Evolutionary conservation across 768 basidiomycete genomes (phyloP), one percentile per base, ranked within the genome.

Genomic region (Boletus coccyginus): DNA sequence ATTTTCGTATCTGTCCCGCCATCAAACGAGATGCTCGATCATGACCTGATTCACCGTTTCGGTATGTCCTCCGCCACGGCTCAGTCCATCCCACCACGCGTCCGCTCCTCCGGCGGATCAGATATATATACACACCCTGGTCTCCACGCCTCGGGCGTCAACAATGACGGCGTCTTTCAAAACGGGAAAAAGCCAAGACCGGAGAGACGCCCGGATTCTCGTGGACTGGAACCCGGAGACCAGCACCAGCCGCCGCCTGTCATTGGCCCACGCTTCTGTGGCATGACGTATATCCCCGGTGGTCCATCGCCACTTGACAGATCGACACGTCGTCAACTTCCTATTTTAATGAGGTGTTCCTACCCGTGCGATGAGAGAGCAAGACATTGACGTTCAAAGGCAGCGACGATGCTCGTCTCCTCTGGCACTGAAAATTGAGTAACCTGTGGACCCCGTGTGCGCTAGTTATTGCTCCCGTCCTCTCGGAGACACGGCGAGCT

Each of bases 1-100:
- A n/a, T 66, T 66, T 11, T 63, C 54, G 29, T 61, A 39, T 47
- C 52, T 66, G n/a, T 66, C 62, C 13, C 64, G 58, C 67, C 66
- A 66, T 1, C 64, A 64, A 17, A 57, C 27, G 17, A 8, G 11
- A 7, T 12, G n/a, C 3, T 47, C 47, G 14, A 27, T 27, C 27
- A 27, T 6, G 27, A 5, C 27, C 27, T 27, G 27, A 27, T 27
- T 27, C 27, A 27, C 27, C 6, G 27, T 27, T 27, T 6, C 27
- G 27, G 27, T 27, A 27, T 27, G 27, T 27, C 27, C n/a, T 8
- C 7, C n/a, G 10, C 27, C 53, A 13, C 21, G 31, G 3, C 33
- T 46, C 47, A 52, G 11, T 14, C 7, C 21, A 17, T 60, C 55
- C 66, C 35, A 64, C 62, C 56, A 58, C 29, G 21, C 53, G 9